Conservation (phyloP, 202 grass and related monocot species). For the Setaria viridis region DNA sequence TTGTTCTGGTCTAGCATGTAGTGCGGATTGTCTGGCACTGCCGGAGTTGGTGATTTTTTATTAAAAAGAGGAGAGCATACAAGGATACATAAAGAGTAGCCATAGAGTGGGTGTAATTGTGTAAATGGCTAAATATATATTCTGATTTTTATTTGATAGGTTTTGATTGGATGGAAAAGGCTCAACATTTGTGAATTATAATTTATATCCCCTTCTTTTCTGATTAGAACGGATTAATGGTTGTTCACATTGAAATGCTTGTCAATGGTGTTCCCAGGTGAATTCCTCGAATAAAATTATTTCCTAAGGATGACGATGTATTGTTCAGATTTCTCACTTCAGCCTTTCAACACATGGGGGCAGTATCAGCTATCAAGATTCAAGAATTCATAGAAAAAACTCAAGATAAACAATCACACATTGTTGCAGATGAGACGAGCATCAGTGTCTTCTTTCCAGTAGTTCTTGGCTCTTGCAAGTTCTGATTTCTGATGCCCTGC, state of each 20-base stretch:
- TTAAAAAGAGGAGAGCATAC: background rate
- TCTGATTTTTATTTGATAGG: background rate
- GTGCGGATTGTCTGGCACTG: constrained; percentile 20
- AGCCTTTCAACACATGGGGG: background rate
- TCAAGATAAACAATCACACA: background rate
- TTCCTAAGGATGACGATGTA: no score
- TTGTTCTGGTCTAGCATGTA: background rate
- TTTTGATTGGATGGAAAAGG: constrained; percentile 23
- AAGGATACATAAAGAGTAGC: background rate
- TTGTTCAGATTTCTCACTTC: background rate
- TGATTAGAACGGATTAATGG: no score
- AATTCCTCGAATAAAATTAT: background rate
- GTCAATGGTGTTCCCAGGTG: background rate
- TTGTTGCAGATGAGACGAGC: background rate
- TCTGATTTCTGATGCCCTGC: background rate
- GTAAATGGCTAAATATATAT: constrained; percentile 34
- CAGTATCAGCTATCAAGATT: background rate
- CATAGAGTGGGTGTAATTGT: constrained; percentile 4
- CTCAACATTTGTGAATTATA: no score
- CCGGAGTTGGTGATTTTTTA: background rate
- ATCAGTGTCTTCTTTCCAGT: no score
- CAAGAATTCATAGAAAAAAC: background rate
- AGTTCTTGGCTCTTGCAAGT: background rate
- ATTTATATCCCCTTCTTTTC: background rate
- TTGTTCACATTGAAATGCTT: background rate